Evolutionary conservation across 768 basidiomycete genomes (phyloP), one percentile per base, ranked within the genome.

Genomic region (Astraeus odoratus): DNA sequence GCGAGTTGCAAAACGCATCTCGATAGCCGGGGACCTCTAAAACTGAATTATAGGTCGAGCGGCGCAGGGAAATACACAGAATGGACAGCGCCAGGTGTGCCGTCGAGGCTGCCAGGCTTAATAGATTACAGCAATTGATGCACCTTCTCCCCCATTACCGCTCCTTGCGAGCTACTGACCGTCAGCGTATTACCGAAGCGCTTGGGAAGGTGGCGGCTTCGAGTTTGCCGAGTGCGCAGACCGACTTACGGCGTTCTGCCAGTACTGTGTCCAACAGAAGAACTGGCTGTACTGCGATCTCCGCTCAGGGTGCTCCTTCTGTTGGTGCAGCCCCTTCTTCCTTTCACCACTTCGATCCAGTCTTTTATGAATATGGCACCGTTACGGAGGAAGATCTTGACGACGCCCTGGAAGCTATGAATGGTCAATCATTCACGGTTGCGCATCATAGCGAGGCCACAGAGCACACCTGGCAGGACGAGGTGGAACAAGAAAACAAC

Each of bases 41-140:
- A 54, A 50, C 31, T 43, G 29, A 39, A 40, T 42, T 20, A 10
- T 47, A 88, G 86, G 57, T 67, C 24, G 72, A 76, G 51, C 73
- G 86, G 39, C 66, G 86, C 42, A 72, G 69, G 46, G 69, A 74
- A 42, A 68, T 68, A 5, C 75, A 75, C 39, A 67, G 64, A 19
- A 58, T 79, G 31, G 66, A 76, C 7, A 54, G 62, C 8, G 69
- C 73, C 6, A 77, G 86, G 40, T 77, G 76, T 8, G 59, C 63
- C 8, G 69, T 87, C 16, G 86, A 89, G 59, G 54, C 61, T 15
- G 73, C 74, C 22, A 78, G 86, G 44, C 66, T 78, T 31, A 58
- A 69, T 43, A 73, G 86, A 37, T 67, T 89, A 3, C 60, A 63
- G 22, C 67, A 67, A 34, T 53, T 78, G 37, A 65, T 66, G 29